Conservation (phyloP, 73 alveolate genomes). For the Paraurostyla sp. region DNA sequence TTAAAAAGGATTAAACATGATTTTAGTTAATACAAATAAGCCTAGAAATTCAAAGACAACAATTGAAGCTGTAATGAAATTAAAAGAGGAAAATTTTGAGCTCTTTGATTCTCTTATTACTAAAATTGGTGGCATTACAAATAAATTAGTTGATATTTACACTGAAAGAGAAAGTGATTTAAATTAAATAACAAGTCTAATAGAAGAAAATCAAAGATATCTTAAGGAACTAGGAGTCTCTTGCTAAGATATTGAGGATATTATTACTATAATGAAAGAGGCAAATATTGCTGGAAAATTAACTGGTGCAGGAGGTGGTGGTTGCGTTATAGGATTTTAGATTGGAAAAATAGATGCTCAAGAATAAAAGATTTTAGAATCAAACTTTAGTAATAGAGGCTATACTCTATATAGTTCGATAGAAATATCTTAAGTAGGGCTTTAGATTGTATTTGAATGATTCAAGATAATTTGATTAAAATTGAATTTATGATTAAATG, state of each 20-base stretch:
- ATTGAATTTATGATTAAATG: neutral
- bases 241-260: neutral
- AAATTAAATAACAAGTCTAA: neutral
- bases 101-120: neutral
- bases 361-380: neutral
- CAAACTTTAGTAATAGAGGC: neutral
- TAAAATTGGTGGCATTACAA: neutral
- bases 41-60: slow-evolving; percentile 33
- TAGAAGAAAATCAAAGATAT: neutral
- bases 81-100: neutral
- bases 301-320: slow-evolving; percentile 58
- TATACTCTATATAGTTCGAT: neutral
- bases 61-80: slow-evolving; percentile 24
- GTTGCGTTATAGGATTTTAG: slow-evolving; percentile 28
- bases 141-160: neutral
- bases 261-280: neutral
- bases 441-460: no score
- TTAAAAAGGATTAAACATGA: neutral
- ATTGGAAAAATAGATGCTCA: neutral
- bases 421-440: neutral
- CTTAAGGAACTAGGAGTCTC: neutral
- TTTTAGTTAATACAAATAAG: slow-evolving; percentile 16
- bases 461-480: neutral
- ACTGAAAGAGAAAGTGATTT: neutral
- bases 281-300: neutral